Evolutionary conservation across 306 rosid species (phyloP).

Genomic region (Cajanus cajan): DNA sequence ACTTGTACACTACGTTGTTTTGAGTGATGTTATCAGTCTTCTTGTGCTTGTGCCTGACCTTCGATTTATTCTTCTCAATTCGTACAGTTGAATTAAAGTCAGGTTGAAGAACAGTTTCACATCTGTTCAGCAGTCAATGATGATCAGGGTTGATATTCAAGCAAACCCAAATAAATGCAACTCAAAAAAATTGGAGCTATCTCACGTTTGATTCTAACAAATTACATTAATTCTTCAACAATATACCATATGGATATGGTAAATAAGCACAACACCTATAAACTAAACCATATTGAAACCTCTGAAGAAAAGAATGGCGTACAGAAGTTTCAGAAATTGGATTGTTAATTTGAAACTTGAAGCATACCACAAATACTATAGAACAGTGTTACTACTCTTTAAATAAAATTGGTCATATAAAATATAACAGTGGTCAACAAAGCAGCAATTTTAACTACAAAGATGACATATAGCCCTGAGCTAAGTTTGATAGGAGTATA

Average conservation of each 20-base stretch:
- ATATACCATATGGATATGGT: neutral
- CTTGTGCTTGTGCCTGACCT: conserved; percentile 34
- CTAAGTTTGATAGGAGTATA: too few relatives aligned
- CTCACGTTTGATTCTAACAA: neutral
- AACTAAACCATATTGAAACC: neutral
- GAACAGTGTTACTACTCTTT: neutral
- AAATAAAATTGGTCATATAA: neutral
- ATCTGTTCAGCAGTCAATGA: conserved; percentile 47
- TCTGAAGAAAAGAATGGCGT: neutral
- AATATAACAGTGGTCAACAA: neutral
- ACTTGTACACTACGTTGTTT: conserved; percentile 62
- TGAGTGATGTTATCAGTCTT: conserved; percentile 36
- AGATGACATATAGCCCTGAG: neutral
- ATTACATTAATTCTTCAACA: neutral
- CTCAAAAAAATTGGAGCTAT: neutral
- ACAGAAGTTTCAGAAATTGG: neutral
- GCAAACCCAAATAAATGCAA: neutral
- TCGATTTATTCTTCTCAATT: conserved; percentile 58
- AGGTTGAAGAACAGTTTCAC: conserved; percentile 76
- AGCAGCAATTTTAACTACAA: neutral
- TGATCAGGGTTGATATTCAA: neutral
- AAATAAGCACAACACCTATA: neutral
- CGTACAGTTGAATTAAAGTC: conserved; percentile 67
- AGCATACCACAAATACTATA: neutral
- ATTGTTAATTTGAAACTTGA: neutral